Percentiles rank a stretch among this genome's conserved stretches.
These are phyloP conservation scores for Yarrowia bubula DNA, from an alignment of 805 yeast species.

Conservation along the genomic window DNA sequence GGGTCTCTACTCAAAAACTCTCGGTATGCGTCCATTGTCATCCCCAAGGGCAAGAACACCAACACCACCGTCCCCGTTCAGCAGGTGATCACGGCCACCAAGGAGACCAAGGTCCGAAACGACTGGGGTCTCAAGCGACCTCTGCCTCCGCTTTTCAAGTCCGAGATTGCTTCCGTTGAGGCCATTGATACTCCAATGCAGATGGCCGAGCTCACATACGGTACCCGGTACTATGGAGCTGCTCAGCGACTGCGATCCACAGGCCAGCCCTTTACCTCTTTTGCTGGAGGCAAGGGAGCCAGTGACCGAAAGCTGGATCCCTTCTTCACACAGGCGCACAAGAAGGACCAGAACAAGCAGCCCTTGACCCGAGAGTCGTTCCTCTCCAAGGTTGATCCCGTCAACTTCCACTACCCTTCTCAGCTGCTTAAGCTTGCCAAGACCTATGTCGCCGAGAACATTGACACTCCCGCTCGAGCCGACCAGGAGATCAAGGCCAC, in stretches of 20 bases:
- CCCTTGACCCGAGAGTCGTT: constrained; percentile 22
- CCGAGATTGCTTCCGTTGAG: constrained; percentile 24
- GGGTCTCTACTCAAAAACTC: constrained; percentile 14
- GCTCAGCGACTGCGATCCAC: constrained; percentile 21
- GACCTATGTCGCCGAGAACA: constrained; percentile 3
- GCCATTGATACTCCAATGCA: constrained; percentile 16
- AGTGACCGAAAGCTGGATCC: constrained; percentile 20
- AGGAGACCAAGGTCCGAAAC: constrained; percentile 16
- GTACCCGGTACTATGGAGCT: constrained; percentile 21
- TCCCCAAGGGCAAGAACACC: constrained; percentile 22
- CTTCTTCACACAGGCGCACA: constrained; percentile 19
- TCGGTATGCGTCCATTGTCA: constrained; percentile 15
- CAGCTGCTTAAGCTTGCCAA: constrained; percentile 25
- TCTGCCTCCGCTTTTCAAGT: constrained; percentile 22
- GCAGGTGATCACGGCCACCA: constrained; percentile 25
- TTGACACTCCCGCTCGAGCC: not conserved
- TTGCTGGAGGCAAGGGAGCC: not conserved
- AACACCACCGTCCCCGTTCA: constrained; percentile 11
- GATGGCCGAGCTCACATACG: constrained; percentile 26
- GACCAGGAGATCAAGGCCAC: constrained; percentile 24
- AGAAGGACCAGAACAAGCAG: not conserved
- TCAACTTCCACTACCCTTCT: constrained; percentile 19
- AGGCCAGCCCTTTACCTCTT: constrained; percentile 9
- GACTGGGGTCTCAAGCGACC: constrained; percentile 27
- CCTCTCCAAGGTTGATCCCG: constrained; percentile 9